A percentile compares a stretch with the other conserved stretches of the same genome.
phyloP scores from a whole-genome alignment of 1,284 basidiomycete species.

The Ceratobasidium sp. region DNA sequence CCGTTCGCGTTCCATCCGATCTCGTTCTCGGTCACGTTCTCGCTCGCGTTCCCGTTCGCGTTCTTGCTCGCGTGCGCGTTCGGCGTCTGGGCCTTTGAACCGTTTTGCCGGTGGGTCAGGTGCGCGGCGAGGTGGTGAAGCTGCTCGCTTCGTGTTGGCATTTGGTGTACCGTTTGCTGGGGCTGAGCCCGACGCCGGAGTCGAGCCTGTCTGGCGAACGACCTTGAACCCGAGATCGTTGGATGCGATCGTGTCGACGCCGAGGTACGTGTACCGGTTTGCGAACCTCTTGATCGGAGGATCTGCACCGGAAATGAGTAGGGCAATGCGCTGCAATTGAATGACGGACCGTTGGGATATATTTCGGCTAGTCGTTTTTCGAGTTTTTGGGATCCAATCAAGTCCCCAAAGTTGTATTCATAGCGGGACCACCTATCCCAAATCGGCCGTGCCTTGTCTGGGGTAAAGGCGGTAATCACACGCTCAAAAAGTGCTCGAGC shows the following conservation, averaged over 20 bases:
- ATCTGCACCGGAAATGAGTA: slow-evolving; percentile 56
- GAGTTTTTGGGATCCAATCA: slow-evolving; percentile 87
- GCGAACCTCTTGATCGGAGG: slow-evolving; percentile 91
- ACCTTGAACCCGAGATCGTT: slow-evolving; percentile 78
- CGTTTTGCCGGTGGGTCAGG: slow-evolving; percentile 59
- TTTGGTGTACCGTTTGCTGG: slow-evolving; percentile 17
- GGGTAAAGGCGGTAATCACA: slow-evolving; percentile 77
- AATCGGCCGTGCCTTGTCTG: slow-evolving; percentile 81
- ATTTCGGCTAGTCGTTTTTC: slow-evolving; percentile 87
- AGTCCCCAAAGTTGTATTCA: slow-evolving; percentile 93
- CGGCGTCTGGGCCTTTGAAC: slow-evolving; percentile 50
- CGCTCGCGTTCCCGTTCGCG: slow-evolving; percentile 59
- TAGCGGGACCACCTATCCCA: slow-evolving; percentile 97
- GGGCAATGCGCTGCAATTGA: background rate
- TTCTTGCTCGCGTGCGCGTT: slow-evolving; percentile 48
- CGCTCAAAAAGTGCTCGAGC: slow-evolving; percentile 95
- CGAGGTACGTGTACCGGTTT: slow-evolving; percentile 85
- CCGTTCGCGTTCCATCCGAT: slow-evolving; percentile 55
- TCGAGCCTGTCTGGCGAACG: slow-evolving; percentile 38
- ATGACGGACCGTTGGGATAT: slow-evolving; percentile 77
- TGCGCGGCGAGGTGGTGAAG: slow-evolving; percentile 53
- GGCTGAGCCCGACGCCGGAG: slow-evolving; percentile 41
- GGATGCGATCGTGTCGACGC: slow-evolving; percentile 86
- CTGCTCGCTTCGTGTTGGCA: slow-evolving; percentile 37
- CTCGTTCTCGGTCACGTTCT: slow-evolving; percentile 49